A percentile compares a stretch with the other conserved stretches of the same genome.
Conservation (phyloP, 306 rosid species). For the Dryas octopetala region DNA sequence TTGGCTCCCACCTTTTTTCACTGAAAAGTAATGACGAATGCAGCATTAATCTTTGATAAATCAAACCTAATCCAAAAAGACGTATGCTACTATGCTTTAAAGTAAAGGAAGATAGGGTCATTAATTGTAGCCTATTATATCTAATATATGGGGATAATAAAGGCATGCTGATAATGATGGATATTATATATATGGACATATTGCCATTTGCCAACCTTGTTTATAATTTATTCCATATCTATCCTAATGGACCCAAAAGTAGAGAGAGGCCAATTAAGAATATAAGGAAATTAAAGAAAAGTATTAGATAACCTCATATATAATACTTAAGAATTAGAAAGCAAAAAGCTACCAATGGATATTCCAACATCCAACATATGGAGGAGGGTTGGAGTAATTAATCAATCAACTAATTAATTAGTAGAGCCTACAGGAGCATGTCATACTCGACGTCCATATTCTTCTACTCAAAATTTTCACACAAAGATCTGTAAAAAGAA, state of each 20-base stretch:
- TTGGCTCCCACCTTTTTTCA: slow-evolving; percentile 9
- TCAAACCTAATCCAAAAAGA: slow-evolving; percentile 46
- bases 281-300: neutral
- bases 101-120: slow-evolving; percentile 31
- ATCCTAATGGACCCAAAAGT: slow-evolving; percentile 39
- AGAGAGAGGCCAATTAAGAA: slow-evolving; percentile 9
- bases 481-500: neutral
- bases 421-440: slow-evolving; percentile 9
- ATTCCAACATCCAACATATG: neutral
- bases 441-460: slow-evolving; percentile 17
- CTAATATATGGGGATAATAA: slow-evolving; percentile 13
- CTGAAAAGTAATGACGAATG: slow-evolving; percentile 43
- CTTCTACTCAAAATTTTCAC: slow-evolving; percentile 14
- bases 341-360: slow-evolving; percentile 9
- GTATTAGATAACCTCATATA: neutral
- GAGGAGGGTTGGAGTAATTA: neutral
- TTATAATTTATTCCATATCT: slow-evolving; percentile 31
- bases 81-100: slow-evolving; percentile 37
- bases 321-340: neutral
- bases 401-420: slow-evolving; percentile 10
- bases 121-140: slow-evolving; percentile 22
- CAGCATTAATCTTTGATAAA: slow-evolving; percentile 20
- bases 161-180: slow-evolving; percentile 47
- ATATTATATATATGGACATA: neutral
- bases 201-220: neutral